Evolutionary conservation across 176 grass and related monocot genomes (phyloP).

Genomic region (Oryza brachyantha): DNA sequence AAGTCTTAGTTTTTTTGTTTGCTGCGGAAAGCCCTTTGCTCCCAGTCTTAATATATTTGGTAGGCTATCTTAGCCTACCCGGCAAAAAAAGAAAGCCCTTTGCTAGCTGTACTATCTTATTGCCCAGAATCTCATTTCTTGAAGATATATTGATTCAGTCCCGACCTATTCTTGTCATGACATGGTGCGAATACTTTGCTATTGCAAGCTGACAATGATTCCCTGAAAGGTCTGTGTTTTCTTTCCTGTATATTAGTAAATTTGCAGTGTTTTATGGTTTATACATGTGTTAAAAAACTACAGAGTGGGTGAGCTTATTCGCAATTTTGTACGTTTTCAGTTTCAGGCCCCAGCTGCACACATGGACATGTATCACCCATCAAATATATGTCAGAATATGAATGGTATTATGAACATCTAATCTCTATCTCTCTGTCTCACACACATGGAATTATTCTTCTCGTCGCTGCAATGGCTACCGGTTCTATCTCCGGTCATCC

Average conservation of each 20-base stretch:
- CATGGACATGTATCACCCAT: not conserved
- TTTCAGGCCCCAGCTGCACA: not conserved
- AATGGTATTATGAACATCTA: not conserved
- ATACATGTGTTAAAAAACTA: too few relatives aligned
- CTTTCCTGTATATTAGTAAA: not conserved
- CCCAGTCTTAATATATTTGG: too few relatives aligned
- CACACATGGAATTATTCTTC: not conserved
- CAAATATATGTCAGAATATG: not conserved
- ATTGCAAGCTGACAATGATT: constrained; percentile 3
- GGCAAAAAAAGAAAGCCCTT: too few relatives aligned
- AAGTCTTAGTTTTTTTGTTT: not conserved
- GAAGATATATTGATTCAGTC: not conserved
- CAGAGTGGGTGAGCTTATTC: not conserved
- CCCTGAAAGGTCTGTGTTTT: not conserved
- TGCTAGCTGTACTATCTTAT: too few relatives aligned
- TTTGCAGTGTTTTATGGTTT: not conserved
- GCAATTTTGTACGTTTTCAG: not conserved
- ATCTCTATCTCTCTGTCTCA: too few relatives aligned
- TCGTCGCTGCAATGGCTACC: not conserved
- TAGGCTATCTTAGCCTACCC: too few relatives aligned
- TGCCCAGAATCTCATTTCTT: not conserved
- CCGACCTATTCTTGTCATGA: too few relatives aligned
- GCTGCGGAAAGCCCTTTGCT: too few relatives aligned
- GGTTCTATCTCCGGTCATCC: not conserved
- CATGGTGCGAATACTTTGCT: not conserved